Conservation (phyloP, 176 grass and related monocot species). For the Elaeis guineensis region DNA sequence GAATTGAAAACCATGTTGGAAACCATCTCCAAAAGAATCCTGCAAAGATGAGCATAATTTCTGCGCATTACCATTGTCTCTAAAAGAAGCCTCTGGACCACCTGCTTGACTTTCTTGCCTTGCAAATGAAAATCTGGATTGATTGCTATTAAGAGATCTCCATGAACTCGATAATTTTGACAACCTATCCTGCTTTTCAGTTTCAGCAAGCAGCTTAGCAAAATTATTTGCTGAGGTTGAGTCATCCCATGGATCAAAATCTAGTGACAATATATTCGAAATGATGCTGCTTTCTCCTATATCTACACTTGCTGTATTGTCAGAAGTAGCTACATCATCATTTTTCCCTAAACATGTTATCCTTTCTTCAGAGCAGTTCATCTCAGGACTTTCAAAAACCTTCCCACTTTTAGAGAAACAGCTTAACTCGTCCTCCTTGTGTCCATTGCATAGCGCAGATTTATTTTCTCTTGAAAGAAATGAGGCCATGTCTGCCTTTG, state of each 20-base stretch:
- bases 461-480: slow-evolving; percentile 23
- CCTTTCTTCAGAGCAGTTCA: slow-evolving; percentile 27
- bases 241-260: slow-evolving; percentile 92
- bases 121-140: slow-evolving; percentile 96
- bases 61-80: slow-evolving; percentile 30
- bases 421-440: slow-evolving; percentile 21
- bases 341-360: slow-evolving; percentile 16
- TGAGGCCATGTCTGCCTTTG: slow-evolving; percentile 15
- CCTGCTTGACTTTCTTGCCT: slow-evolving; percentile 69
- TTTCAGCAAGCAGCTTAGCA: slow-evolving; percentile 52
- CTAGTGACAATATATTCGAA: slow-evolving; percentile 71
- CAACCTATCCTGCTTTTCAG: slow-evolving; percentile 32
- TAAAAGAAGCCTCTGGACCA: slow-evolving; percentile 39
- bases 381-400: slow-evolving; percentile 29
- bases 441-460: slow-evolving; percentile 27
- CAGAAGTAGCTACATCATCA: slow-evolving; percentile 37
- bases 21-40: slow-evolving; percentile 34
- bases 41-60: slow-evolving; percentile 38
- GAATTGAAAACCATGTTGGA: slow-evolving; percentile 42
- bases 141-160: slow-evolving; percentile 46
- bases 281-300: slow-evolving; percentile 79
- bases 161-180: slow-evolving; percentile 33
- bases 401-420: slow-evolving; percentile 26
- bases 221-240: slow-evolving; percentile 53
- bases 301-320: slow-evolving; percentile 53